Base-by-base conservation (phyloP, 768 basidiomycete species). In the Leccinum arenicola region DNA sequence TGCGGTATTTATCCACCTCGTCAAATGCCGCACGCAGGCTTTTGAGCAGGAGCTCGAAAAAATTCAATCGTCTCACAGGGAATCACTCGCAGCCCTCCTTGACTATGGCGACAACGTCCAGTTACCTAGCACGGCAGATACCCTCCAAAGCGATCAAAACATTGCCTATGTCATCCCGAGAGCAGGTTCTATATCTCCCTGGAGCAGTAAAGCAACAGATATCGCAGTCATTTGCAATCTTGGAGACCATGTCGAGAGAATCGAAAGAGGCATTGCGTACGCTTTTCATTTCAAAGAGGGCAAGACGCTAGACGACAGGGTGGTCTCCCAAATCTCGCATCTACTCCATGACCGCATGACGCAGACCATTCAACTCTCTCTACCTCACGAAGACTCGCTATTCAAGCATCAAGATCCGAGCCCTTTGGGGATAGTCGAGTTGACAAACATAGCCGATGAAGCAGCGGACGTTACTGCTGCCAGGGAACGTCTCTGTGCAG, bases 171-270 rank as follows among this genome's bases (percentile, higher is more conserved):
- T 97, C 43, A 76, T 90, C 6, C 95, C 95, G 11, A 78, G 95
- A 58, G 81, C 85, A 8, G 95, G 96, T 4, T 95, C 95, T 4
- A 89, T 98, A 67, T 98, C 96, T 4, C 95, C 97, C 2, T 99
- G 97, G 97, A 98, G 96, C 6, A 96, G 92, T 74, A 99, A 99
- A 76, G 96, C 97, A 2, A 98, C 96, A 0, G 95, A 99, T 71
- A 98, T 99, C 56, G 84, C 95, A 21, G 76, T 76, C 9, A 84
- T 98, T 54, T 99, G 97, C 77, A 88, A 88, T 55, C 85, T 99
- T 2, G 84, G 80, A 19, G 70, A 74, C 3, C 78, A 86, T 55
- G 76, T 99, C 54, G 83, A 89, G 61, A 84, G 97, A 40, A 75
- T 99, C 57, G 97, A 99, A 72, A 85, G 97, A 19, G 95, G 96